These are phyloP conservation scores for Hypoxylon fragiforme DNA, from an alignment of 495 filamentous ascomycete genomes.

Conservation along the genomic window DNA sequence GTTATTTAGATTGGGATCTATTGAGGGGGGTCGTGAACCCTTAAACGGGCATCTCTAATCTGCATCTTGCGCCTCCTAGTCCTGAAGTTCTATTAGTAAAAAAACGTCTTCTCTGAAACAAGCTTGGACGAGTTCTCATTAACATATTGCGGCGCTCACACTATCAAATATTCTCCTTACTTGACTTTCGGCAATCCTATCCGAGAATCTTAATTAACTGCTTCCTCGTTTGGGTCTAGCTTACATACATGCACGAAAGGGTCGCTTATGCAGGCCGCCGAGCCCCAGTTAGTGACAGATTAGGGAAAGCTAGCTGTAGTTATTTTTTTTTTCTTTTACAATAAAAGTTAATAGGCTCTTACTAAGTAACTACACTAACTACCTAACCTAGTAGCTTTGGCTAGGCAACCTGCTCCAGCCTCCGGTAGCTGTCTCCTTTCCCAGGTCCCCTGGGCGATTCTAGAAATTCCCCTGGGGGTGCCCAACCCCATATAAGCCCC, in stretches of 20 bases:
- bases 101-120: conserved; percentile 19
- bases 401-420: conserved; percentile 2
- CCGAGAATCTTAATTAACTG: conserved; percentile 18
- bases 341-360: conserved; percentile 8
- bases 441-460: conserved; percentile 17
- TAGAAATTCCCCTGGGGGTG: conserved; percentile 20
- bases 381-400: conserved; percentile 3
- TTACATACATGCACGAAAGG: not conserved
- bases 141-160: conserved; percentile 8
- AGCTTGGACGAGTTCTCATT: conserved; percentile 2
- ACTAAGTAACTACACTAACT: too few relatives aligned
- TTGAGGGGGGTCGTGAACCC: conserved; percentile 17
- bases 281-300: conserved; percentile 4
- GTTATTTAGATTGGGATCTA: not conserved
- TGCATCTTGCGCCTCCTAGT: conserved; percentile 9
- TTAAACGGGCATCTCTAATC: conserved; percentile 7
- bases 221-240: conserved; percentile 9
- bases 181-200: conserved; percentile 15
- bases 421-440: conserved; percentile 1
- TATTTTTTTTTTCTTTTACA: too few relatives aligned
- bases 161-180: not conserved
- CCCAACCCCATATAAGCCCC: conserved; percentile 15
- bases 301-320: conserved; percentile 4
- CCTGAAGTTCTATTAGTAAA: conserved; percentile 2
- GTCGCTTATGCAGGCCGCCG: conserved; percentile 19